Conservation (phyloP, 345 rosid genomes). For the Sonneratia caseolaris region DNA sequence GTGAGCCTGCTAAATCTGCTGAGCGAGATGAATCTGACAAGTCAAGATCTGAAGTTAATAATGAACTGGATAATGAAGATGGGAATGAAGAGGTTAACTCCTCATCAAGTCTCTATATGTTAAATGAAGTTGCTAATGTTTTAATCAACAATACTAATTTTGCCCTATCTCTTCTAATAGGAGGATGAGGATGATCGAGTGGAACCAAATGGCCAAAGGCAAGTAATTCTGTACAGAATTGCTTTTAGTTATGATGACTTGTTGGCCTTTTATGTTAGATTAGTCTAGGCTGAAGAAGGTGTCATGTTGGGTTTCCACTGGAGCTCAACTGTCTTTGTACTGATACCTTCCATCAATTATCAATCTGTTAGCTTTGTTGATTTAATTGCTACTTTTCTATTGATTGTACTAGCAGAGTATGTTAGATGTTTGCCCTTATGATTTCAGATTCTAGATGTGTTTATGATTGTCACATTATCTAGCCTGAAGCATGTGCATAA, state of each 20-base stretch:
- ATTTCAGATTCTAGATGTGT: too few relatives aligned
- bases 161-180: neutral
- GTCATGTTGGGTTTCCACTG: neutral
- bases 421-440: too few relatives aligned
- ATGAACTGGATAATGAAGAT: conserved; percentile 41
- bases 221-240: neutral
- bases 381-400: neutral
- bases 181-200: neutral
- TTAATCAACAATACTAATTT: neutral
- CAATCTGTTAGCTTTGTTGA: neutral
- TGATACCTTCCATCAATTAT: neutral
- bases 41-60: conserved; percentile 70
- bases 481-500: too few relatives aligned
- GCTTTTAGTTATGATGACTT: neutral
- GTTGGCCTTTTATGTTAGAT: neutral
- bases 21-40: conserved; percentile 75
- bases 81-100: conserved; percentile 45
- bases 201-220: neutral
- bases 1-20: conserved; percentile 31
- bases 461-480: too few relatives aligned
- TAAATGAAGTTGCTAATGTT: neutral
- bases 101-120: neutral
- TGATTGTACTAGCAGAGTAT: too few relatives aligned
- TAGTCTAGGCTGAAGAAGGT: neutral
- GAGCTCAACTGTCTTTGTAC: neutral